A percentile compares a stretch with the other conserved stretches of the same genome.
Evolutionary conservation across 23 red algal species (phyloP).

Genomic region (Agarophyton chilense): DNA sequence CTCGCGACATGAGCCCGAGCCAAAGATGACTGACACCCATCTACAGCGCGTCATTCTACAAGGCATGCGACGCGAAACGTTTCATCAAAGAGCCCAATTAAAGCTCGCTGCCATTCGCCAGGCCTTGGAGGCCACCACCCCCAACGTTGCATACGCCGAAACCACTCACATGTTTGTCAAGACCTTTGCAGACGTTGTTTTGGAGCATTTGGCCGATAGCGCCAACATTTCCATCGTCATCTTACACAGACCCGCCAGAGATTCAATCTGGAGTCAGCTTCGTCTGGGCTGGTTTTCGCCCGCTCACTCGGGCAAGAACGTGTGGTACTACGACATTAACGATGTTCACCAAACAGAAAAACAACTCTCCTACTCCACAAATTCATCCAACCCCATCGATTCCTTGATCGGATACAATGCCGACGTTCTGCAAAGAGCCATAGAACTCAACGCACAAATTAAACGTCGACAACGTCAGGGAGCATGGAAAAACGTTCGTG

Average conservation of each 20-base stretch:
- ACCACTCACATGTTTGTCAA: conserved; percentile 83
- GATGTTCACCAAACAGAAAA: conserved; percentile 54
- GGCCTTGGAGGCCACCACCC: conserved; percentile 48
- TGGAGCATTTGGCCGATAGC: conserved; percentile 40
- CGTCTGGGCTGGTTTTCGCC: conserved; percentile 75
- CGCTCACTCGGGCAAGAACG: conserved; percentile 53
- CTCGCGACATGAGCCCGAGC: conserved; percentile 55
- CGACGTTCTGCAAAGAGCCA: conserved; percentile 43
- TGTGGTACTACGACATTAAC: conserved; percentile 75
- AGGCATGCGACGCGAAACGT: conserved; percentile 43
- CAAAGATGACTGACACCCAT: conserved; percentile 29
- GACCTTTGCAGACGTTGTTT: conserved; percentile 76
- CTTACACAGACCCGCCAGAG: conserved; percentile 39
- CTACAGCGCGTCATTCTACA: conserved; percentile 56
- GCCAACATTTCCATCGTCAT: conserved; percentile 72
- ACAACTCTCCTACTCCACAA: conserved; percentile 7
- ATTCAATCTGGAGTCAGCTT: conserved; percentile 58
- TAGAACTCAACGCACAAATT: conserved; percentile 12
- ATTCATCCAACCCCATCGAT: conserved; percentile 41
- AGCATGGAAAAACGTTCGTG: conserved; percentile 26
- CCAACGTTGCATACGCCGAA: conserved; percentile 64
- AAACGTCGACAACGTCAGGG: not conserved
- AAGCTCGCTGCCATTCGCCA: conserved; percentile 68
- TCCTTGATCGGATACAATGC: conserved; percentile 50
- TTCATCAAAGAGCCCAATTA: conserved; percentile 1